Conservation (phyloP, 2,329 filamentous ascomycete species). For the Xylariomycetidae sp. region DNA sequence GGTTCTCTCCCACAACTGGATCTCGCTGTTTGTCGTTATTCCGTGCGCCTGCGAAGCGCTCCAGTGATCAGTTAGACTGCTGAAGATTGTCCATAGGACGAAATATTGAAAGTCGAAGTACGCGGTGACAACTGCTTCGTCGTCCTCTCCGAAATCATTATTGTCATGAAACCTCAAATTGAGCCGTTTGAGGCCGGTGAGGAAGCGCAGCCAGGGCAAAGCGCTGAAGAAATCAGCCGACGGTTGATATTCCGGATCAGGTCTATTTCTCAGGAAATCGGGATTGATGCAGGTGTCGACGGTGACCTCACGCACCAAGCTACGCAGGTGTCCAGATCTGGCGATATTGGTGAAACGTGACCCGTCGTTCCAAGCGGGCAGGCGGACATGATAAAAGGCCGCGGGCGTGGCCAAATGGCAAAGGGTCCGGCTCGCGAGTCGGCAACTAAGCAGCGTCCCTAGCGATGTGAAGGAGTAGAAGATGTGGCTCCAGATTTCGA, state of each 20-base stretch:
- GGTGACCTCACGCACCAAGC: neutral
- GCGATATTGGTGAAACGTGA: too few species aligned
- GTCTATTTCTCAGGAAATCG: neutral
- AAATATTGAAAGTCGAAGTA: neutral
- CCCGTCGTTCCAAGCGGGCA: too few species aligned
- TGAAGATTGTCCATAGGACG: conserved; percentile 2
- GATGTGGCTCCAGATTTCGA: too few species aligned
- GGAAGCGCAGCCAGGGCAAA: neutral
- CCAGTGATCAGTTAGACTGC: conserved; percentile 1
- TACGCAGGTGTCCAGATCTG: neutral
- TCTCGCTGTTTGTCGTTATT: neutral
- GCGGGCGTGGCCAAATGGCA: too few species aligned
- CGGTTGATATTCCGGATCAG: neutral
- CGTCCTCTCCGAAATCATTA: neutral
- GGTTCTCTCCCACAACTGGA: neutral
- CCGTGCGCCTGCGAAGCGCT: neutral
- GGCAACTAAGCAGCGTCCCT: too few species aligned
- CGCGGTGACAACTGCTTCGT: neutral
- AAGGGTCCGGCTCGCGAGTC: too few species aligned
- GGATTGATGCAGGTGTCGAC: neutral
- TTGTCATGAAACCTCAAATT: neutral
- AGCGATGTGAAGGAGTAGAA: too few species aligned
- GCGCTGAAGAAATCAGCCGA: neutral
- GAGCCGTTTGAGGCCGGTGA: conserved; percentile 1
- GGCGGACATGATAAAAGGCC: too few species aligned